Evolutionary conservation across 208 protist species (phyloP).

Genomic region (Angomonas desouzai): DNA sequence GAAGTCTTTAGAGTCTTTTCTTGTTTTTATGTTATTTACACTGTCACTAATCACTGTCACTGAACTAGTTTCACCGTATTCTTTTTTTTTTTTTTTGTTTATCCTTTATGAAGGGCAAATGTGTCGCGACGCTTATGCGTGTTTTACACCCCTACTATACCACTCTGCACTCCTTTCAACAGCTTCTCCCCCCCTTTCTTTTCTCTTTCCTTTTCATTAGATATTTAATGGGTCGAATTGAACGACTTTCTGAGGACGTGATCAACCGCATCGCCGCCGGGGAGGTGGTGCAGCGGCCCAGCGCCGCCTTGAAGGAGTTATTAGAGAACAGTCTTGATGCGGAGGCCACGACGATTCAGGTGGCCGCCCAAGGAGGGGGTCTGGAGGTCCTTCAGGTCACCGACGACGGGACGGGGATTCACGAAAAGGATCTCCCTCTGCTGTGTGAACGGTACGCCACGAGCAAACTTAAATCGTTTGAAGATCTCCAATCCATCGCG

Average conservation of each 20-base stretch:
- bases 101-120: no score
- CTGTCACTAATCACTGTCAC: no score
- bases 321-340: constrained; percentile 98
- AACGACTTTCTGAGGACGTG: constrained; percentile 88
- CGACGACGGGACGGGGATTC: constrained; percentile 97
- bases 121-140: no score
- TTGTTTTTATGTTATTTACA: no score
- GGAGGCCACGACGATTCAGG: constrained; percentile 81
- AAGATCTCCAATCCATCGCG: constrained; percentile 78
- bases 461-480: constrained; percentile 88
- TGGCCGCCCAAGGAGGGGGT: constrained; percentile 91
- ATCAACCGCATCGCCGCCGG: constrained; percentile 98
- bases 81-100: no score
- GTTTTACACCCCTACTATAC: no score
- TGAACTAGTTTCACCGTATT: no score
- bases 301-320: constrained; percentile 97
- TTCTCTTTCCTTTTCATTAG: no score
- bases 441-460: constrained; percentile 97
- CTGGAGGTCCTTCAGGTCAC: constrained; percentile 95
- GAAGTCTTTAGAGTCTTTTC: no score
- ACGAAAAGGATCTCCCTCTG: constrained; percentile 91
- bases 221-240: constrained; percentile 59
- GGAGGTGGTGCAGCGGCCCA: constrained; percentile 98
- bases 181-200: no score
- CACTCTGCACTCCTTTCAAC: no score